Conservation (phyloP, 331 rosid genomes). For the Quercus tomentella region DNA sequence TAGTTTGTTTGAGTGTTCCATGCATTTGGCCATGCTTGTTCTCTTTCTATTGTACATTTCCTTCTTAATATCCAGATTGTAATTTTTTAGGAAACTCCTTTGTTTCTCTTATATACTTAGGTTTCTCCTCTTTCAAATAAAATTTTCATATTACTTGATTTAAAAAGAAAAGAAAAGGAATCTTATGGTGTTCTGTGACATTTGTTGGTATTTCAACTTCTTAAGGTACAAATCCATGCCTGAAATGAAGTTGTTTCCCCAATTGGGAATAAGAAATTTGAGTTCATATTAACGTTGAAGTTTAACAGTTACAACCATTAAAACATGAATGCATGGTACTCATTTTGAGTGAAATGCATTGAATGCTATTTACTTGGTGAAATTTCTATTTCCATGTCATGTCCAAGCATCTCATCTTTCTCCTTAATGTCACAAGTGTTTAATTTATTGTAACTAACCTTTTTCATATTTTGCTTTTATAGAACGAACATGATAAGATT, state of each 20-base stretch:
- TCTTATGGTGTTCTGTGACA: not conserved
- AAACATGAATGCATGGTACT: not conserved
- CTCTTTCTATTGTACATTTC: too few relatives aligned
- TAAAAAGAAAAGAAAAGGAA: too few relatives aligned
- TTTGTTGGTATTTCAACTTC: not conserved
- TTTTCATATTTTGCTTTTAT: conserved; percentile 16
- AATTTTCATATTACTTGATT: too few relatives aligned
- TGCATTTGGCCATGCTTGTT: too few relatives aligned
- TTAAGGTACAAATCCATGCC: not conserved
- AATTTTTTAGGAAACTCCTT: too few relatives aligned
- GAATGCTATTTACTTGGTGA: not conserved
- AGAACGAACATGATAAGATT: conserved; percentile 89
- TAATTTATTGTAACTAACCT: conserved; percentile 3
- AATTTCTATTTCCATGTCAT: not conserved
- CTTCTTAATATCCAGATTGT: too few relatives aligned
- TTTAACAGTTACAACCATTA: too few relatives aligned
- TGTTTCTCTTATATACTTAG: too few relatives aligned
- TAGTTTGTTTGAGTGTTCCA: too few relatives aligned
- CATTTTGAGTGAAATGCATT: not conserved
- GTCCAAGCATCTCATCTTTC: not conserved
- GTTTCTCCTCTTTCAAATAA: too few relatives aligned
- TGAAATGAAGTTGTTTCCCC: not conserved
- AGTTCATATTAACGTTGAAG: not conserved
- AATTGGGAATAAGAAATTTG: not conserved
- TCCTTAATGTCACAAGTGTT: not conserved